A percentile compares a stretch with the other conserved stretches of the same genome.
Evolutionary conservation across 768 basidiomycete species (phyloP).

Genomic region (Amanita pseudoporphyria): DNA sequence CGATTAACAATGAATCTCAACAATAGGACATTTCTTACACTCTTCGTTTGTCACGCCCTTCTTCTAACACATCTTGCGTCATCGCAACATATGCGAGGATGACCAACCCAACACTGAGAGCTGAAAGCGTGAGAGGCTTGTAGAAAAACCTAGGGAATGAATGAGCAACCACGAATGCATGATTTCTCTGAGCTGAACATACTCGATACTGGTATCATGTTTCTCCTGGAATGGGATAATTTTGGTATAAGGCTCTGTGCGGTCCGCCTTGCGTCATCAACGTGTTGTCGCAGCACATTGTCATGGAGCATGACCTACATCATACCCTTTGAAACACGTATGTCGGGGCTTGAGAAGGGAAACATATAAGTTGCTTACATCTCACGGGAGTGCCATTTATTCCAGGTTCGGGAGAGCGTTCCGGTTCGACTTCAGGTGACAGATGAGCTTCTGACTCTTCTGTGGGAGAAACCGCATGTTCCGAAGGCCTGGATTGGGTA

Average conservation of each 20-base stretch:
- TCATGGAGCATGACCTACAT: constrained; percentile 44
- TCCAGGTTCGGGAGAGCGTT: constrained; percentile 53
- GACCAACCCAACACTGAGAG: constrained; percentile 55
- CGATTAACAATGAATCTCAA: not conserved
- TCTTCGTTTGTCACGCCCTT: constrained; percentile 73
- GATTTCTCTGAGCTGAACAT: constrained; percentile 17
- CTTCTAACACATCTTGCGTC: constrained; percentile 75
- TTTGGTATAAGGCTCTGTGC: constrained; percentile 74
- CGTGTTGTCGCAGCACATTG: constrained; percentile 13
- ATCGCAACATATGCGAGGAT: constrained; percentile 75
- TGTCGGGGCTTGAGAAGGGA: constrained; percentile 8
- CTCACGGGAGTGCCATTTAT: constrained; percentile 67
- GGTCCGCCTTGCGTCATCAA: constrained; percentile 51
- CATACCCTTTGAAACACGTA: constrained; percentile 53
- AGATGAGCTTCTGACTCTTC: constrained; percentile 57
- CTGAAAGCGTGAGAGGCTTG: constrained; percentile 73
- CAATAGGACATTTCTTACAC: constrained; percentile 42
- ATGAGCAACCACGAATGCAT: constrained; percentile 1
- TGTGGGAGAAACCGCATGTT: constrained; percentile 35
- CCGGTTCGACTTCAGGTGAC: constrained; percentile 40
- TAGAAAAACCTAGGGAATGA: constrained; percentile 64
- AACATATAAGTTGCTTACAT: constrained; percentile 52
- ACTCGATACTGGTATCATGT: constrained; percentile 80
- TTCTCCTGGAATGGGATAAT: constrained; percentile 80
- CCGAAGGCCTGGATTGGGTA: constrained; percentile 16